Percentiles rank a stretch among this genome's conserved stretches.
These are phyloP conservation scores for Fonsecaea multimorphosa DNA, from an alignment of 2,329 filamentous ascomycete genomes.

Conservation along the genomic window DNA sequence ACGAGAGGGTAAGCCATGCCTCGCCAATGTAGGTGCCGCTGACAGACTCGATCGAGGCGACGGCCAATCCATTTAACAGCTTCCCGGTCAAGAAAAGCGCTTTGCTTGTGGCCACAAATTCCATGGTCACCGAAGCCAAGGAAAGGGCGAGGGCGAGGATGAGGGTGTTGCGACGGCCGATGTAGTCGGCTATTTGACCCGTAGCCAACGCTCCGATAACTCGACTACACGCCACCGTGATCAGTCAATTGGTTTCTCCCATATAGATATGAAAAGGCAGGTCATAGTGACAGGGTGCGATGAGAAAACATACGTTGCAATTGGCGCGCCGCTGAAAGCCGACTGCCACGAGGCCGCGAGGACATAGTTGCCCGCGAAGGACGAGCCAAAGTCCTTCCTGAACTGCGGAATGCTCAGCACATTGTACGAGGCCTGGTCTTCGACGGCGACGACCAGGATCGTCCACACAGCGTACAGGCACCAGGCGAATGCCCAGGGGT, in stretches of 20 bases:
- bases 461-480: constrained; percentile 27
- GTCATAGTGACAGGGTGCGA: not conserved
- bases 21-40: constrained; percentile 50
- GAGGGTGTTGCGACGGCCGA: constrained; percentile 46
- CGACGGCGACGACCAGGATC: constrained; percentile 51
- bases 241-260: not conserved
- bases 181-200: constrained; percentile 46
- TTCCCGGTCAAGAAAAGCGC: constrained; percentile 54
- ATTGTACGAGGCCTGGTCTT: constrained; percentile 67
- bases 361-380: constrained; percentile 49
- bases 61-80: constrained; percentile 52
- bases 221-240: not conserved
- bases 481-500: constrained; percentile 22
- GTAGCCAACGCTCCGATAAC: constrained; percentile 32
- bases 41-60: constrained; percentile 57
- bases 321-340: constrained; percentile 49
- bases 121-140: constrained; percentile 42
- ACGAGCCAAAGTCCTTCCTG: constrained; percentile 61
- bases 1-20: constrained; percentile 1
- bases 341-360: constrained; percentile 59
- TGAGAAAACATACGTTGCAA: constrained; percentile 22
- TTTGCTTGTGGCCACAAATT: constrained; percentile 43
- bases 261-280: not conserved
- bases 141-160: constrained; percentile 35
- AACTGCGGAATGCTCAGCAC: constrained; percentile 65